Conservation (phyloP, 352 stramenopile species). For the Globisporangium viniferum region DNA sequence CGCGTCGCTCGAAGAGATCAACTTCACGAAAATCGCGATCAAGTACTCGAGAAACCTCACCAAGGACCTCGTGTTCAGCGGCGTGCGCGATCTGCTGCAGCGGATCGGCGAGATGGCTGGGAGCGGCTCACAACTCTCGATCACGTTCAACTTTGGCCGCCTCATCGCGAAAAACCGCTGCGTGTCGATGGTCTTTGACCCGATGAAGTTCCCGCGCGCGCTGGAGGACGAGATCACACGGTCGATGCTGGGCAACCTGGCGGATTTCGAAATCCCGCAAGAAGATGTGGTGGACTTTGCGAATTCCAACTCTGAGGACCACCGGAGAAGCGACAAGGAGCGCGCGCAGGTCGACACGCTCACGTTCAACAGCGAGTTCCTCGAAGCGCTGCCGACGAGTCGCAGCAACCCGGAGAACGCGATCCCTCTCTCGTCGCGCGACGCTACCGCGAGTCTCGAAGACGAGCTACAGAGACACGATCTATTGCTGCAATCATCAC, state of each 20-base stretch:
- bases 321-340: slow-evolving; percentile 16
- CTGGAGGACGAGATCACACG: slow-evolving; percentile 58
- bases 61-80: slow-evolving; percentile 71
- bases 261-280: slow-evolving; percentile 56
- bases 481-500: slow-evolving; percentile 29
- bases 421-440: slow-evolving; percentile 19
- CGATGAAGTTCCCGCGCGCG: slow-evolving; percentile 48
- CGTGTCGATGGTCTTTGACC: slow-evolving; percentile 70
- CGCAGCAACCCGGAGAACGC: slow-evolving; percentile 54
- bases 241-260: slow-evolving; percentile 56
- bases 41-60: slow-evolving; percentile 74
- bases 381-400: slow-evolving; percentile 42
- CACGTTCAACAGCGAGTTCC: slow-evolving; percentile 32
- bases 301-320: slow-evolving; percentile 26
- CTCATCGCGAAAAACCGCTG: slow-evolving; percentile 77
- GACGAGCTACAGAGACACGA: slow-evolving; percentile 57
- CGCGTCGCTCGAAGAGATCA: slow-evolving; percentile 70
- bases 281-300: slow-evolving; percentile 28
- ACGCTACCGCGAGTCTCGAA: slow-evolving; percentile 32
- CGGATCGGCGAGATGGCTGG: slow-evolving; percentile 64
- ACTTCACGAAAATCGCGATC: slow-evolving; percentile 83
- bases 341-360: slow-evolving; percentile 12
- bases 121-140: slow-evolving; percentile 50
- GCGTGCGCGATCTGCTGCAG: slow-evolving; percentile 67
- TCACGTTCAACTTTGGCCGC: slow-evolving; percentile 62